These are phyloP conservation scores for Salvia sclarea DNA, from an alignment of 305 asterid genomes.

Conservation along the genomic window DNA sequence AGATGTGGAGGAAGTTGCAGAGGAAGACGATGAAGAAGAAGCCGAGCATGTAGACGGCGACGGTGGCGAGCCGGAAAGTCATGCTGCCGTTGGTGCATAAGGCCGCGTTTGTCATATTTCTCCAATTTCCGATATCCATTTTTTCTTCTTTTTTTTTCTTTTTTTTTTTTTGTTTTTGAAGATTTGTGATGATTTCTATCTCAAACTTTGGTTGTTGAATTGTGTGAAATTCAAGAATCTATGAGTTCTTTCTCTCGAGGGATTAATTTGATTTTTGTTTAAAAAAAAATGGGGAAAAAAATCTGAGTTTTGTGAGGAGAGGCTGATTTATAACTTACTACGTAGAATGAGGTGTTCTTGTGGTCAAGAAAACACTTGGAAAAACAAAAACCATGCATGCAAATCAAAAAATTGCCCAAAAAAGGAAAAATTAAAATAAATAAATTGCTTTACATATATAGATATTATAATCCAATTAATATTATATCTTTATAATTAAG, in stretches of 20 bases:
- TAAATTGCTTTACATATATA: neutral
- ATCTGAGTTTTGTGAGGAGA: neutral
- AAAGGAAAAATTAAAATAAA: neutral
- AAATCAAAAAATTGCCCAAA: neutral
- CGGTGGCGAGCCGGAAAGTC: slow-evolving; percentile 53
- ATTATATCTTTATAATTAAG: too few species aligned
- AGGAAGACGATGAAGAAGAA: slow-evolving; percentile 79
- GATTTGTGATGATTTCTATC: neutral
- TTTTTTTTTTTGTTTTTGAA: too few species aligned
- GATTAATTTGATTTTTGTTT: neutral
- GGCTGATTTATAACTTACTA: slow-evolving; percentile 26
- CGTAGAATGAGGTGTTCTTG: slow-evolving; percentile 46
- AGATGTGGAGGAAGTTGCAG: slow-evolving; percentile 74
- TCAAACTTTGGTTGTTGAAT: neutral
- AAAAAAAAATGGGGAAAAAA: neutral
- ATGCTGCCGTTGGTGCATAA: slow-evolving; percentile 50
- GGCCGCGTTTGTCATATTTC: slow-evolving; percentile 40
- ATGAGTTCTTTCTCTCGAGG: neutral
- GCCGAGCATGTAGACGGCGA: slow-evolving; percentile 76
- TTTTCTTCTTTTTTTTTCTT: neutral
- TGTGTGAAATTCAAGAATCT: neutral
- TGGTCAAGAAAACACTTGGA: slow-evolving; percentile 36
- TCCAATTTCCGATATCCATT: slow-evolving; percentile 39
- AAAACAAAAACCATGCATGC: slow-evolving; percentile 18
- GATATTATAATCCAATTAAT: too few species aligned